Evolutionary conservation across 805 yeast genomes (phyloP), one percentile per base, ranked within the genome.

Genomic region (Wickerhamiella kazuoi): DNA sequence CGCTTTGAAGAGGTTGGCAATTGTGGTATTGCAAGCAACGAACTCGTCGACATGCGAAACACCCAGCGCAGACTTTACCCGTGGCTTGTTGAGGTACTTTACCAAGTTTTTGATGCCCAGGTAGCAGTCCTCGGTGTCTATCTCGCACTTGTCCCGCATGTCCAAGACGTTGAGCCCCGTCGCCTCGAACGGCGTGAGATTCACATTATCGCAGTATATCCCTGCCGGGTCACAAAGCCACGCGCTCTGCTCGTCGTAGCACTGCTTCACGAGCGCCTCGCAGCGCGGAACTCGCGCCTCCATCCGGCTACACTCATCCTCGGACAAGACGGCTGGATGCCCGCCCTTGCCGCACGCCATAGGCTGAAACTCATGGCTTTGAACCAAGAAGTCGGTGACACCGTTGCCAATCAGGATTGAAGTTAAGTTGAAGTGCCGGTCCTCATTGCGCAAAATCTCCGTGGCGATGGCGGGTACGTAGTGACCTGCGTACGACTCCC

Each of bases 321-420:
- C 82, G 29, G 72, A 62, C 46, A 84, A 63, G 4, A 83, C 82
- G 13, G 86, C 65, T 29, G 79, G 78, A 49, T 70, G 74, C 30
- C 94, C 95, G 49, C 94, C 94, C 52, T 74, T 67, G 46, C 94
- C 94, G 63, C 95, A 84, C 13, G 94, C 94, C 95, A 83, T 84
- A 59, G 93, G 93, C 56, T 78, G 76, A 58, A 78, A 81, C 60
- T 72, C 71, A 45, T 71, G 72, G 60, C 77, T 76, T 62, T 82
- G 94, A 45, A 72, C 67, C 55, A 79, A 69, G 8, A 90, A 77
- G 61, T 84, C 94, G 30, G 93, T 80, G 50, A 83, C 71, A 40
- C 95, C 95, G 56, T 84, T 84, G 53, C 95, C 95, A 53, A 84
- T 82, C 61, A 84, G 57, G 9, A 83, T 76, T 3, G 94, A 80